Evolutionary conservation across 1,139 yeast species (phyloP).

Genomic region (Nakaseomyces uthaithaninus): DNA sequence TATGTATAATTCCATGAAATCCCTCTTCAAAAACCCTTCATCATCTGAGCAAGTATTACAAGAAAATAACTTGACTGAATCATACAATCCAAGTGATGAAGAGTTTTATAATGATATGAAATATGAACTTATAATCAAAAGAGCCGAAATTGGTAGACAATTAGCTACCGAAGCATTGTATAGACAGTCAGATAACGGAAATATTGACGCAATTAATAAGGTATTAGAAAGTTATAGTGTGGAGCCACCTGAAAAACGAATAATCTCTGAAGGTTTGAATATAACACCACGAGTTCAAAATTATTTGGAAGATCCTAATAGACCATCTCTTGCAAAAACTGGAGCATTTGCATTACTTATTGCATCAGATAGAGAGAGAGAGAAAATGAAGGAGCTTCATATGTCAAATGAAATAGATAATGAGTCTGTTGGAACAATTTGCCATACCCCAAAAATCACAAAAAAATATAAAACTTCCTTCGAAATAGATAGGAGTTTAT

Average conservation of each 20-base stretch:
- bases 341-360: slow-evolving; percentile 1
- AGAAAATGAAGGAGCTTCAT: background rate
- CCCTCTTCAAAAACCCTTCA: slow-evolving; percentile 2
- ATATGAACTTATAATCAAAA: background rate
- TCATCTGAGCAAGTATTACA: too few species aligned
- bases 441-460: too few species aligned
- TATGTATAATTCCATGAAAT: background rate
- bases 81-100: background rate
- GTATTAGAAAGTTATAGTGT: background rate
- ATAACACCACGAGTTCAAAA: slow-evolving; percentile 1
- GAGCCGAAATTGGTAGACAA: background rate
- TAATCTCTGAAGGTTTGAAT: background rate
- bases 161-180: background rate
- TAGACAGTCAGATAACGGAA: background rate
- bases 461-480: too few species aligned
- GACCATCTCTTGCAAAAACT: background rate
- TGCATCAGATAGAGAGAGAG: slow-evolving; percentile 5
- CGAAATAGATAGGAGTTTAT: too few species aligned
- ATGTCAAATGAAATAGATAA: too few species aligned
- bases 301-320: background rate
- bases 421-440: too few species aligned
- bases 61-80: background rate
- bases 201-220: slow-evolving; percentile 1
- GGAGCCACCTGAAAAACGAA: background rate
- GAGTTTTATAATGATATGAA: background rate